phyloP scores from a whole-genome alignment of 352 stramenopile species.

The Pythium apleroticum region DNA sequence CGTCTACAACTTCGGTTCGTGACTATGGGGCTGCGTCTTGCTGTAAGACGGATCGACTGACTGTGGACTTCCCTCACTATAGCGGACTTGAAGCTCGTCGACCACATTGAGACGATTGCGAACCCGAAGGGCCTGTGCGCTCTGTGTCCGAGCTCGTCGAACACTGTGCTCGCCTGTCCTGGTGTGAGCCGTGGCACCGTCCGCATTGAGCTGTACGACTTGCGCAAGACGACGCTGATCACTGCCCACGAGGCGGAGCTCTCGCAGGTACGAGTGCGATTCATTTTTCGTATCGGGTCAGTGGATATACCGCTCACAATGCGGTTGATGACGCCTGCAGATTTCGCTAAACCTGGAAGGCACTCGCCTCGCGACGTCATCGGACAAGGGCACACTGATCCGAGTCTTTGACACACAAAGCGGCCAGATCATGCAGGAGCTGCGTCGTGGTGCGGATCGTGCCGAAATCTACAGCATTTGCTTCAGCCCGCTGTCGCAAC shows the following conservation, averaged over 20 bases:
- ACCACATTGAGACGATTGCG: conserved; percentile 98
- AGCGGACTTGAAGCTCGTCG: conserved; percentile 95
- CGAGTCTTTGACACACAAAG: conserved; percentile 96
- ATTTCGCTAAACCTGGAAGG: conserved; percentile 94
- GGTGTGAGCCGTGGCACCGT: conserved; percentile 89
- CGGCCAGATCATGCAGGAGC: conserved; percentile 88
- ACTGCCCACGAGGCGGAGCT: conserved; percentile 95
- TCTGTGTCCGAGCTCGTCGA: conserved; percentile 90
- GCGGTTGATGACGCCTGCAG: conserved; percentile 29
- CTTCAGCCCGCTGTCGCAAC: conserved; percentile 93
- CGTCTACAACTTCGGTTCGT: conserved; percentile 96
- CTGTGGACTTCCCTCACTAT: conserved; percentile 3
- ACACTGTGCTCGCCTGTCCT: conserved; percentile 96
- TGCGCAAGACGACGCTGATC: conserved; percentile 94
- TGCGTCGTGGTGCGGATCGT: conserved; percentile 93
- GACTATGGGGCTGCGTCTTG: background rate
- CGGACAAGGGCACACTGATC: conserved; percentile 97
- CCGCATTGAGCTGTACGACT: conserved; percentile 97
- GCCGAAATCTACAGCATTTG: conserved; percentile 97
- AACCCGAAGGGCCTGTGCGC: conserved; percentile 96
- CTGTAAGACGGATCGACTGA: conserved; percentile 12
- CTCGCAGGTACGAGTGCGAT: conserved; percentile 50
- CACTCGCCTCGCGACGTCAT: conserved; percentile 94
- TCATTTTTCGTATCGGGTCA: no score
- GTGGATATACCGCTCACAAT: no score